Evolutionary conservation across 2,329 filamentous ascomycete genomes (phyloP).

Genomic region (Amauroascus verrucosus): DNA sequence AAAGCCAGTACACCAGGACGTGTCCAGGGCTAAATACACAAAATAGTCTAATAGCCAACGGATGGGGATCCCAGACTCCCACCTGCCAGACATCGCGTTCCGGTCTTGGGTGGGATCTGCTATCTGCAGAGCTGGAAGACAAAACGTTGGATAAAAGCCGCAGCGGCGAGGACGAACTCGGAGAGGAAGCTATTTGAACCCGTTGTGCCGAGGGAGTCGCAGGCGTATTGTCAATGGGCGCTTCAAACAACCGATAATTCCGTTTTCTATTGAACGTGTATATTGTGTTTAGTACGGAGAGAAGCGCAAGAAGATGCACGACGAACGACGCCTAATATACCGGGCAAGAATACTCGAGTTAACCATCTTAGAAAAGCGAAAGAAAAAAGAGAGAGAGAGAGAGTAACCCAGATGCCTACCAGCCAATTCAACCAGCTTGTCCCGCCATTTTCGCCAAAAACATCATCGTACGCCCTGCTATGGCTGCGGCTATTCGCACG

Average conservation of each 20-base stretch:
- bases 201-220: constrained; percentile 77
- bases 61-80: constrained; percentile 83
- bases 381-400: background rate
- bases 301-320: constrained; percentile 56
- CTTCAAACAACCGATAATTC: constrained; percentile 85
- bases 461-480: constrained; percentile 57
- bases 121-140: constrained; percentile 60
- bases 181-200: constrained; percentile 78
- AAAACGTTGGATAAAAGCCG: constrained; percentile 61
- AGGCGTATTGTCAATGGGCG: constrained; percentile 63
- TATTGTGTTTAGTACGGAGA: constrained; percentile 65
- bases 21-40: constrained; percentile 90
- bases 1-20: constrained; percentile 79
- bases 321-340: constrained; percentile 55
- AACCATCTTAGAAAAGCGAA: background rate
- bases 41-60: constrained; percentile 70
- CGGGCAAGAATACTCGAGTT: constrained; percentile 13
- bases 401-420: constrained; percentile 34
- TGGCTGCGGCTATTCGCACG: constrained; percentile 59
- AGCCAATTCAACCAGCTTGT: constrained; percentile 60
- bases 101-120: constrained; percentile 65
- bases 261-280: constrained; percentile 74
- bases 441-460: constrained; percentile 62
- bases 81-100: constrained; percentile 89
- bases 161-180: constrained; percentile 65